These are phyloP conservation scores for Lophiostoma macrostomum DNA, from an alignment of 495 filamentous ascomycete genomes.

Conservation along the genomic window DNA sequence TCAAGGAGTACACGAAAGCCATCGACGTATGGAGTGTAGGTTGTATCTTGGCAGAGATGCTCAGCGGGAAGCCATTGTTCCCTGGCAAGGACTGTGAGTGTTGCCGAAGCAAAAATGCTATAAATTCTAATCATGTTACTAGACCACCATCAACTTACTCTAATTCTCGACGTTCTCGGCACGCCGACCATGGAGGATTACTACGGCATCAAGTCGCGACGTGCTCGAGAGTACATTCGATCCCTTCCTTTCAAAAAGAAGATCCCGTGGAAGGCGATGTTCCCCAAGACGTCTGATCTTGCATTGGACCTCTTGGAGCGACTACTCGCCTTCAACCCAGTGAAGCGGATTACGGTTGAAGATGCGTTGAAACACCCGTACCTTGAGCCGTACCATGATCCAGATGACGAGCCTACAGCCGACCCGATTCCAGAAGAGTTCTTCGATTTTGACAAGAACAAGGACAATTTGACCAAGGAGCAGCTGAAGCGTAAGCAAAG, in stretches of 20 bases:
- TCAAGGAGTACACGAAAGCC: conserved; percentile 99
- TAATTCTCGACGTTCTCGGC: conserved; percentile 96
- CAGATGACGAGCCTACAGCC: conserved; percentile 96
- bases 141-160: conserved; percentile 98
- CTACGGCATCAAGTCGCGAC: conserved; percentile 98
- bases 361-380: conserved; percentile 97
- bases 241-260: conserved; percentile 99
- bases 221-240: conserved; percentile 97
- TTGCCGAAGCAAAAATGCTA: neutral
- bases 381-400: conserved; percentile 97
- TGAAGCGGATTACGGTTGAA: conserved; percentile 97
- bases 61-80: conserved; percentile 97
- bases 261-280: conserved; percentile 94
- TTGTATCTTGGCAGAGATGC: conserved; percentile 99
- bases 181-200: conserved; percentile 99
- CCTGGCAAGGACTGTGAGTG: conserved; percentile 96
- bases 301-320: conserved; percentile 94
- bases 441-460: conserved; percentile 99
- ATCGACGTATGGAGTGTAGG: conserved; percentile 99
- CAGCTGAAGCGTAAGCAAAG: conserved; percentile 75
- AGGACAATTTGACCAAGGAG: conserved; percentile 97
- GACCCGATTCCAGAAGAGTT: conserved; percentile 96
- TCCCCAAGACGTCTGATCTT: conserved; percentile 92
- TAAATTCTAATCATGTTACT: conserved; percentile 29
- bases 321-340: conserved; percentile 94